Evolutionary conservation across 164 flowering plant genomes (phyloP).

Genomic region (Liquidambar formosana): DNA sequence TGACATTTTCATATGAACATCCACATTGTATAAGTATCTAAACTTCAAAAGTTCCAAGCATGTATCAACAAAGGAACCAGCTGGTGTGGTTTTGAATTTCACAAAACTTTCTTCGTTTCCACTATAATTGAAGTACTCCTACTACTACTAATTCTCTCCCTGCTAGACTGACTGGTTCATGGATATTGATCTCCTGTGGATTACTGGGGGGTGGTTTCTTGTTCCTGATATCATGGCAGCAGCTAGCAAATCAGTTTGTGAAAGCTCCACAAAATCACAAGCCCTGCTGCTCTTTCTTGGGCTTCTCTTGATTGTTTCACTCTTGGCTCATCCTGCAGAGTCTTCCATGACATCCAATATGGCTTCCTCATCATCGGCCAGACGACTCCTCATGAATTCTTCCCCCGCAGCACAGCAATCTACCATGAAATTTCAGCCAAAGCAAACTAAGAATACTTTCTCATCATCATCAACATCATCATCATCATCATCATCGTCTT

Average conservation of each 20-base stretch:
- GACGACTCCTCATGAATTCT: background rate
- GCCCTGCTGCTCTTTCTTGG: background rate
- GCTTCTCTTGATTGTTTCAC: slow-evolving; percentile 12
- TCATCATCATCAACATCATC: too few relatives aligned
- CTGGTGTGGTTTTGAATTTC: too few relatives aligned
- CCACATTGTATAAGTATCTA: too few relatives aligned
- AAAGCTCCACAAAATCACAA: background rate
- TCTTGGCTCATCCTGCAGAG: slow-evolving; percentile 12
- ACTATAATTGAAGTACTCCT: background rate
- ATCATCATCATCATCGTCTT: too few relatives aligned
- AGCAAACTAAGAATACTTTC: background rate
- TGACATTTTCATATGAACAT: too few relatives aligned
- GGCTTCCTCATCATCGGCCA: background rate
- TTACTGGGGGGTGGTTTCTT: slow-evolving; percentile 22
- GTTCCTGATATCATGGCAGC: slow-evolving; percentile 16
- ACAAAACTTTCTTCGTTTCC: too few relatives aligned
- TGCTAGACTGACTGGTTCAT: slow-evolving; percentile 26
- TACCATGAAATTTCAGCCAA: background rate
- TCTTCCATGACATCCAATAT: background rate
- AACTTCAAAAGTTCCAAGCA: too few relatives aligned
- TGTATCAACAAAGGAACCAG: too few relatives aligned
- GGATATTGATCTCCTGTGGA: slow-evolving; percentile 30
- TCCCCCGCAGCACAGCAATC: background rate
- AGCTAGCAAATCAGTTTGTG: too few relatives aligned
- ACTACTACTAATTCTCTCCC: too few relatives aligned